Percentiles rank a stretch among this genome's conserved stretches.
These are phyloP conservation scores for Chrysosporium keratinophilum DNA, from an alignment of 2,329 filamentous ascomycete genomes.

Conservation along the genomic window DNA sequence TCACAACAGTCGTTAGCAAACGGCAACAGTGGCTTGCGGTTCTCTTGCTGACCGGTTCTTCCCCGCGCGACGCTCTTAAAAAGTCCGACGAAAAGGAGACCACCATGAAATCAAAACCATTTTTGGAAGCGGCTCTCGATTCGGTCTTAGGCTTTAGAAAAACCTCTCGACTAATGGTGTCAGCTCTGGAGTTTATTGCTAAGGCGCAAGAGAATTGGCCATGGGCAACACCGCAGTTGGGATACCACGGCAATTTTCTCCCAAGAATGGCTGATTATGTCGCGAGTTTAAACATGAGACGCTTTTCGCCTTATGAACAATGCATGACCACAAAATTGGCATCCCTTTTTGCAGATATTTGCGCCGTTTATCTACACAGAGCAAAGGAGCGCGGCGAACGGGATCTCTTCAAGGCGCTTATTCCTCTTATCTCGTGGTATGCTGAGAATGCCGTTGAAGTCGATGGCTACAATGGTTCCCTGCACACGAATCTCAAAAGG, in stretches of 20 bases:
- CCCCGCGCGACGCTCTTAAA: slow-evolving; percentile 64
- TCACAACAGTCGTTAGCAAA: slow-evolving; percentile 75
- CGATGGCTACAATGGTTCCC: slow-evolving; percentile 73
- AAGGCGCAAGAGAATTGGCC: slow-evolving; percentile 91
- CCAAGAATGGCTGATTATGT: slow-evolving; percentile 62
- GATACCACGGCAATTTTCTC: slow-evolving; percentile 64
- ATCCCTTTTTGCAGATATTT: slow-evolving; percentile 72
- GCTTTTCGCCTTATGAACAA: slow-evolving; percentile 36
- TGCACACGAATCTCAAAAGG: slow-evolving; percentile 73
- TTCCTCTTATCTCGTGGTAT: slow-evolving; percentile 68
- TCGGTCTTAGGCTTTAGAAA: slow-evolving; percentile 56
- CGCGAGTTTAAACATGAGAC: slow-evolving; percentile 46
- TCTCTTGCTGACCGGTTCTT: slow-evolving; percentile 78
- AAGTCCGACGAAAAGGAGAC: slow-evolving; percentile 37
- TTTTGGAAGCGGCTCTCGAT: slow-evolving; percentile 64
- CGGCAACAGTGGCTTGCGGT: slow-evolving; percentile 95
- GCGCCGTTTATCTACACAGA: slow-evolving; percentile 84
- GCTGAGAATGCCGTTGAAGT: slow-evolving; percentile 66
- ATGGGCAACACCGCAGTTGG: slow-evolving; percentile 75
- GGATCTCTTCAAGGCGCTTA: slow-evolving; percentile 57
- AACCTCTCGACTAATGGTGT: slow-evolving; percentile 54
- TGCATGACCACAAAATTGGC: slow-evolving; percentile 61
- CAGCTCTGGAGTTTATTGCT: slow-evolving; percentile 76
- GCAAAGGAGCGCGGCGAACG: slow-evolving; percentile 64
- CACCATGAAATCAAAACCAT: slow-evolving; percentile 47